These are phyloP conservation scores for Podospora sp. DNA, from an alignment of 495 filamentous ascomycete species.

Conservation along the genomic window DNA sequence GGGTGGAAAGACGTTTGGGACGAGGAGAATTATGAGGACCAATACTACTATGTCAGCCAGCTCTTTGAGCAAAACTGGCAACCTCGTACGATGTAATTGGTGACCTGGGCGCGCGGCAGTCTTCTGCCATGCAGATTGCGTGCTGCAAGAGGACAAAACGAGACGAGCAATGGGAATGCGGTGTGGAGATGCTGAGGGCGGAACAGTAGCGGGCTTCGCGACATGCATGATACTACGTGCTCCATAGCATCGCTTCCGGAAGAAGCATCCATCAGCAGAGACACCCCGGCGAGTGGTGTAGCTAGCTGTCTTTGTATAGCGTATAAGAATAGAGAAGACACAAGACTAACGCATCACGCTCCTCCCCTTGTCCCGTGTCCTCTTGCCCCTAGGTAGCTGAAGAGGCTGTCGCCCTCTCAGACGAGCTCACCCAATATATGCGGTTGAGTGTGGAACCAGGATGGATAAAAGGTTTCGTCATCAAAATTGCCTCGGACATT, in stretches of 20 bases:
- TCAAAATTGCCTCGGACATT: too few species aligned
- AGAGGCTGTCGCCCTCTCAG: too few species aligned
- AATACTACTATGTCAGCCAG: conserved; percentile 56
- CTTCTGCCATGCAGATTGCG: conserved; percentile 2
- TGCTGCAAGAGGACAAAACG: conserved; percentile 28
- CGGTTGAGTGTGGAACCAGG: too few species aligned
- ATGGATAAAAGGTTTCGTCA: too few species aligned
- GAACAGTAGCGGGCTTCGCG: neutral
- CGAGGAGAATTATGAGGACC: conserved; percentile 45
- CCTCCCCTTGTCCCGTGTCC: neutral
- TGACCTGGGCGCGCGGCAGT: neutral
- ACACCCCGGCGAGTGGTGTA: neutral
- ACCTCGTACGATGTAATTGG: conserved; percentile 45
- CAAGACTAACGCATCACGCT: neutral
- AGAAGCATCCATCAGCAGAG: neutral
- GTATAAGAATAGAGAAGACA: neutral
- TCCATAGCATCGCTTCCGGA: neutral
- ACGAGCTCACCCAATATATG: too few species aligned
- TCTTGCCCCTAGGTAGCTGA: neutral
- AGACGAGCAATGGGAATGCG: neutral
- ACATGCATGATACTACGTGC: neutral
- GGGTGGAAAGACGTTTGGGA: conserved; percentile 45
- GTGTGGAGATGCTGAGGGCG: neutral
- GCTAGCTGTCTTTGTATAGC: neutral
- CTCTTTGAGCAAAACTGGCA: conserved; percentile 55